Evolutionary conservation across 371 early-diverging fungal genomes (phyloP), one percentile per base, ranked within the genome.

Genomic region (Mucor piriformis): DNA sequence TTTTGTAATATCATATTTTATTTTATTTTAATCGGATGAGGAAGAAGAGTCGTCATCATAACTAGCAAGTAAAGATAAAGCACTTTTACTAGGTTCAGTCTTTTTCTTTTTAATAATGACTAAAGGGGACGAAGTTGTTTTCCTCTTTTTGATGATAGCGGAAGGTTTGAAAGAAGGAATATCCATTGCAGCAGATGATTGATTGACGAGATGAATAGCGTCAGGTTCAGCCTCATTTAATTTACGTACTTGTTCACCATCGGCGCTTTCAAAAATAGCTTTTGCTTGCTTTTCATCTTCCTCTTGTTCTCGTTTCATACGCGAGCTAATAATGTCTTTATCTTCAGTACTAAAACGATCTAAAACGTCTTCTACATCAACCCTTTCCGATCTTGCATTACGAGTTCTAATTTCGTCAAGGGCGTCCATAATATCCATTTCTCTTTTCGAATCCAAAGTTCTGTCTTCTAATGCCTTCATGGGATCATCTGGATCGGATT

Each of bases 381-480:
- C 78, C 5, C 95, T 78, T 67, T 97, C 97, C 25, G 77, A 84
- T 20, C 80, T 64, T 1, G 97, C 95, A 66, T 97, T 98, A 54
- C 86, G 71, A 29, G 95, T 88, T 7, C 95, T 83, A 32, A 98
- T 90, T 72, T 98, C 97, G 59, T 98, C 98, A 56, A 98, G 59
- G 0, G 94, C 94, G 66, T 98, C 97, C 72, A 98, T 72, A 47
- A 95, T 92, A 51, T 98, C 97, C 95, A 98, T 93, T 57, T 98
- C 99, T 21, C 95, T 73, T 53, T 95, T 95, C 1, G 93, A 90
- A 50, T 96, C 97, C 53, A 89, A 59, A 1, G 97, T 98, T 12
- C 96, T 74, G 65, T 92, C 94, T 66, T 98, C 98, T 3, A 98
- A 81, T 0, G 94, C 94, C 73, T 88, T 88, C 87, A 98, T 93